phyloP scores from a whole-genome alignment of 768 basidiomycete species.

The Tylopilus sp. region DNA sequence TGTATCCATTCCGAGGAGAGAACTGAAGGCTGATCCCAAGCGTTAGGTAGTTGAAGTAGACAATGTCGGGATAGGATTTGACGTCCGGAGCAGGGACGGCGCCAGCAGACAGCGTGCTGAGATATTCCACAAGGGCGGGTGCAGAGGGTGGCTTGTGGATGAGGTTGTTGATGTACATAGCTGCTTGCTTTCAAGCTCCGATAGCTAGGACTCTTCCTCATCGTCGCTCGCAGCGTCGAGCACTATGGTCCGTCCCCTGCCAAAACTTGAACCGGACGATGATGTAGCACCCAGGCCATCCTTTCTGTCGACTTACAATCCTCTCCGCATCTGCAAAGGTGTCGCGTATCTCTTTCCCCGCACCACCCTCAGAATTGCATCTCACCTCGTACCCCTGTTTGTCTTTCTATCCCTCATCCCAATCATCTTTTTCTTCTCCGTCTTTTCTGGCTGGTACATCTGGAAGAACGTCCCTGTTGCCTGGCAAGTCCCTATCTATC shows the following conservation, averaged over 20 bases:
- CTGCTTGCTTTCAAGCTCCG: constrained; percentile 19
- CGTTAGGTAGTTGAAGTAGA: constrained; percentile 81
- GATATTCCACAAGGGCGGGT: constrained; percentile 38
- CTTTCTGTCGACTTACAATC: background rate
- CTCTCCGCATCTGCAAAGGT: constrained; percentile 2
- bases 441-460: constrained; percentile 67
- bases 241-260: constrained; percentile 20
- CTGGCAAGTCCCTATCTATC: constrained; percentile 65
- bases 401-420: constrained; percentile 64
- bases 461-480: constrained; percentile 69
- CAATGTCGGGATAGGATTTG: constrained; percentile 76
- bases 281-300: background rate
- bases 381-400: constrained; percentile 61
- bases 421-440: constrained; percentile 54
- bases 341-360: constrained; percentile 11
- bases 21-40: constrained; percentile 84
- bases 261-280: constrained; percentile 19
- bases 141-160: constrained; percentile 54
- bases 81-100: constrained; percentile 47
- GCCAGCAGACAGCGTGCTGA: constrained; percentile 35
- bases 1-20: constrained; percentile 61
- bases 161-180: constrained; percentile 34
- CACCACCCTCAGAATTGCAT: constrained; percentile 37
- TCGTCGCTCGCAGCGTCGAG: constrained; percentile 1
- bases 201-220: constrained; percentile 7